A percentile compares a stretch with the other conserved stretches of the same genome.
Conservation (phyloP, 495 filamentous ascomycete species). For the Saxophila tyrrhenica region DNA sequence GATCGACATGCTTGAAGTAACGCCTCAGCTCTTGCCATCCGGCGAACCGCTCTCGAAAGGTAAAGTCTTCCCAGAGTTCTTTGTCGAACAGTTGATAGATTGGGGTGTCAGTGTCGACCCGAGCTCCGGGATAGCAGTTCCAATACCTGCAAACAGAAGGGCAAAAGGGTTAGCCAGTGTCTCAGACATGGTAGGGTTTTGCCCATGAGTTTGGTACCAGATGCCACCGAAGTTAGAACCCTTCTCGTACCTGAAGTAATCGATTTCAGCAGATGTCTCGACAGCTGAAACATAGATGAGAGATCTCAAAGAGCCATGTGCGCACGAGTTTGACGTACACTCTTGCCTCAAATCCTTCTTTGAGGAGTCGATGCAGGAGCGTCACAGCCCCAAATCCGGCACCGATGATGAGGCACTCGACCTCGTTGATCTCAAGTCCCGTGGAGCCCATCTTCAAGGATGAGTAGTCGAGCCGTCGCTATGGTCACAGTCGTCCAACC, state of each 20-base stretch:
- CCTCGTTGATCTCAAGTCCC: background rate
- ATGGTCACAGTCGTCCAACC: background rate
- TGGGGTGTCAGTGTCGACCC: constrained; percentile 18
- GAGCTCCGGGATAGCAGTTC: background rate
- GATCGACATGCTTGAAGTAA: background rate
- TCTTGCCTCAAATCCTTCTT: background rate
- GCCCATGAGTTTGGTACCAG: background rate
- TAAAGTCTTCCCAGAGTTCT: background rate
- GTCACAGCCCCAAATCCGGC: background rate
- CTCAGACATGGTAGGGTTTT: background rate
- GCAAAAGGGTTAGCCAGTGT: background rate
- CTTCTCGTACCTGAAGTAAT: too few relatives aligned
- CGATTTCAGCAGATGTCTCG: too few relatives aligned
- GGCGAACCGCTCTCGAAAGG: background rate
- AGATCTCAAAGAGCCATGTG: too few relatives aligned
- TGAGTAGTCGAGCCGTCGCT: background rate
- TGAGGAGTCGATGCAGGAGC: background rate
- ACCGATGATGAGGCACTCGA: background rate
- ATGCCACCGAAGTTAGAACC: background rate
- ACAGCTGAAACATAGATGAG: too few relatives aligned
- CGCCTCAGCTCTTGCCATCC: background rate
- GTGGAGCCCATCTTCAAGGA: background rate
- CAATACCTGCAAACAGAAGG: background rate
- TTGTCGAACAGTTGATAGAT: constrained; percentile 41
- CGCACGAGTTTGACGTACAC: too few relatives aligned